Percentiles rank a stretch among this genome's conserved stretches.
Conservation (phyloP, 495 filamentous ascomycete genomes). For the Aspergillus ostianus region DNA sequence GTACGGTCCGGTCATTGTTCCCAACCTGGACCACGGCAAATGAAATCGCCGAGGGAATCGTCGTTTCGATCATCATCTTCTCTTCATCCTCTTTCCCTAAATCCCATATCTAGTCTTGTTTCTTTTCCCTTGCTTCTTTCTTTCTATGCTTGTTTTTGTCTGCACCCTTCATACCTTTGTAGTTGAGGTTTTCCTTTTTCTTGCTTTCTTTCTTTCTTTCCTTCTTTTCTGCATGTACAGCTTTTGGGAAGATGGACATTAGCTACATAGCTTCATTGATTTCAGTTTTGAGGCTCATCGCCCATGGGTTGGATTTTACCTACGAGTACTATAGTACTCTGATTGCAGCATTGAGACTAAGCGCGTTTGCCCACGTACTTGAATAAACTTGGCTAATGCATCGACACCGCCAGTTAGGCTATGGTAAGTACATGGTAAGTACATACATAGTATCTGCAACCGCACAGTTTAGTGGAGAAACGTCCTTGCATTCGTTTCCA, state of each 20-base stretch:
- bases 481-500: too few species aligned
- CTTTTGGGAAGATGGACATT: background rate
- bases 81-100: background rate
- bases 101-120: background rate
- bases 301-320: background rate
- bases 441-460: too few species aligned
- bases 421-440: background rate
- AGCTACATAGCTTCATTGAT: background rate
- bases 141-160: background rate
- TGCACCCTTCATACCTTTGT: background rate
- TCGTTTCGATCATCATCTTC: background rate
- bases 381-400: background rate
- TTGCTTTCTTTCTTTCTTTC: too few species aligned
- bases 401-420: background rate
- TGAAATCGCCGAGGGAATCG: conserved; percentile 10
- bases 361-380: background rate
- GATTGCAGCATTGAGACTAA: background rate
- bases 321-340: background rate
- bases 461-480: too few species aligned
- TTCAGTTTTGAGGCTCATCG: background rate
- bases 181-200: background rate
- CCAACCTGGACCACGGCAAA: conserved; percentile 80
- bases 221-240: background rate
- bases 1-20: conserved; percentile 95
- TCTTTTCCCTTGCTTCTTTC: background rate